A percentile compares a stretch with the other conserved stretches of the same genome.
phyloP scores from a whole-genome alignment of 306 rosid species.

The Arachis stenosperma region DNA sequence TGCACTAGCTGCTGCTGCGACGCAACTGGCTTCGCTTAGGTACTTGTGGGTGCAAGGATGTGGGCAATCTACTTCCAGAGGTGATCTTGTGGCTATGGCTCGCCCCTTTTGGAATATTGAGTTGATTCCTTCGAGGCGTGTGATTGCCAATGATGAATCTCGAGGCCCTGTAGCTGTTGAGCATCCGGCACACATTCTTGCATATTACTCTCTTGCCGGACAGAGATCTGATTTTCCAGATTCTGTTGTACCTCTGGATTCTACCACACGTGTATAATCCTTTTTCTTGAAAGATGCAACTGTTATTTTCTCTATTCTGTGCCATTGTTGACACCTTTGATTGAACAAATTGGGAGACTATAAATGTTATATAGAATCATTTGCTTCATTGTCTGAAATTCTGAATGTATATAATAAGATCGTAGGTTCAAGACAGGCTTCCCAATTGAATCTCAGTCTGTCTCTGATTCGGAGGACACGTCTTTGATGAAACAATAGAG shows the following conservation, averaged over 20 bases:
- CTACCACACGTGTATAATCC: slow-evolving; percentile 53
- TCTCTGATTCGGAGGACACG: no score
- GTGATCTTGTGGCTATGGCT: slow-evolving; percentile 76
- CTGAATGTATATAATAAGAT: not conserved
- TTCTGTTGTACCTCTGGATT: slow-evolving; percentile 61
- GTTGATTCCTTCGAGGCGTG: slow-evolving; percentile 72
- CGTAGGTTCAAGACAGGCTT: no score
- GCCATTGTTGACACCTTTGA: not conserved
- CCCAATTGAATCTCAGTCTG: no score
- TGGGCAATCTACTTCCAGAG: slow-evolving; percentile 57
- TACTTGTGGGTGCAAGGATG: slow-evolving; percentile 98
- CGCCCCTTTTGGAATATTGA: slow-evolving; percentile 97
- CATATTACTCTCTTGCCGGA: slow-evolving; percentile 95
- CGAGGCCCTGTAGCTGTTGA: slow-evolving; percentile 40
- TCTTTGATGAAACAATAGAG: no score
- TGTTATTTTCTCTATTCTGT: not conserved
- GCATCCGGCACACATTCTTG: slow-evolving; percentile 91
- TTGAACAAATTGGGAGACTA: not conserved
- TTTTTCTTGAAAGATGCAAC: slow-evolving; percentile 40
- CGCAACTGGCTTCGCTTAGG: slow-evolving; percentile 68
- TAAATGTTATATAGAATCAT: not conserved
- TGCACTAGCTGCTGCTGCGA: slow-evolving; percentile 76
- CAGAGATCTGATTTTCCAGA: slow-evolving; percentile 83
- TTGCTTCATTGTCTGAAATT: not conserved
- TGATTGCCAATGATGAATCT: not conserved